Evolutionary conservation across 2,329 filamentous ascomycete genomes (phyloP), one percentile per base, ranked within the genome.

Genomic region (Acephala macrosclerotiorum): DNA sequence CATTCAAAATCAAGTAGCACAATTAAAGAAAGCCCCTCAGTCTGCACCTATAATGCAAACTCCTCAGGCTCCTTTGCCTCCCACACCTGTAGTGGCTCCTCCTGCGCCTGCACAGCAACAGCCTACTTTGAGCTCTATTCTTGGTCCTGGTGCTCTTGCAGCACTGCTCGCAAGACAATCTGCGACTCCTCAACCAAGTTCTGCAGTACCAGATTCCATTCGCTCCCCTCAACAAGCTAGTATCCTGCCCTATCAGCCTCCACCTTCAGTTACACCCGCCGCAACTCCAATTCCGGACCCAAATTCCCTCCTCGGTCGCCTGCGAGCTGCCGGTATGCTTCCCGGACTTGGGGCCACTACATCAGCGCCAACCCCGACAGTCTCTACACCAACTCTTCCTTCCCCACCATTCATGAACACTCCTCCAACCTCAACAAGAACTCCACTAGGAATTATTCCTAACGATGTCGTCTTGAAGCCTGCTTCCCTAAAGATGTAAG

Each of bases 1-100:
- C 78, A 91, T 97, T 79, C 92, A 91, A 79, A 89, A 91, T 77
- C 93, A 96, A 85, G 89, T 97, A 79, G 89, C 91, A 78, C 88
- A 89, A 79, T 86, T 97, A 78, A 74, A 75, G 68, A 70, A 75
- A 63, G 71, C 75, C 63, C 66, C 75, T 65, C 72, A 76, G 61
- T 71, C 77, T 57, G 70, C 74, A 35, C 72, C 76, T 67, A 72
- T 75, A 45, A 70, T 74, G 33, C 74, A 78, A 73, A 73, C 77
- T 74, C 77, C 76, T 60, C 75, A 76, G 66, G 62, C 69, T 35
- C 70, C 64, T 56, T 72, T 67, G 65, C 63, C 64, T 61, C 74
- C 68, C 61, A 72, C 71, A 65, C 73, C 72, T 66, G 68, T 72
- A 68, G 68, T 69, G 64, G 66, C 69, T 62, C 61, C 69, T 67